phyloP scores from a whole-genome alignment of 2,329 filamentous ascomycete genomes.

The Penicillium digitatum region DNA sequence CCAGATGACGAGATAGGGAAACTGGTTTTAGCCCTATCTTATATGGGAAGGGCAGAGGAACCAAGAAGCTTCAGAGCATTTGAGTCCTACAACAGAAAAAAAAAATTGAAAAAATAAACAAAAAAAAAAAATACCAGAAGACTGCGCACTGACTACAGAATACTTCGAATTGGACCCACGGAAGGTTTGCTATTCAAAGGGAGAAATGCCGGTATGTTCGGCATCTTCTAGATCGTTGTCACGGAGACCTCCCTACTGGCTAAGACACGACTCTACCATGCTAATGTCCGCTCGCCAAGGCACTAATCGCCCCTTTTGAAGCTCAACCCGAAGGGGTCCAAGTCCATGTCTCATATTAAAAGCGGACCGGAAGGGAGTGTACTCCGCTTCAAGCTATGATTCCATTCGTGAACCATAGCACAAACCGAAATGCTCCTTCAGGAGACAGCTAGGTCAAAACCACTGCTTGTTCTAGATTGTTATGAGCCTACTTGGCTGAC shows the following conservation, averaged over 20 bases:
- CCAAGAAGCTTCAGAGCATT: background rate
- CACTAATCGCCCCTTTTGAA: background rate
- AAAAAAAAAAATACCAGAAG: background rate
- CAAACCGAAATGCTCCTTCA: background rate
- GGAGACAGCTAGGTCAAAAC: background rate
- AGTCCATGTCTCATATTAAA: background rate
- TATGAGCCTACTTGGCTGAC: background rate
- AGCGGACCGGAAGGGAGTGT: background rate
- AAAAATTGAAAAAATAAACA: background rate
- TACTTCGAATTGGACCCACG: background rate
- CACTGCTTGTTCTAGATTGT: background rate
- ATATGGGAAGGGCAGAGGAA: background rate
- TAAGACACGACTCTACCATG: background rate
- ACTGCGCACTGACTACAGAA: background rate
- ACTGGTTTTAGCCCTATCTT: background rate
- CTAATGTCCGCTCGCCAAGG: background rate
- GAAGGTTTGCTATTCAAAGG: background rate
- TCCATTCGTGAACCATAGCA: background rate
- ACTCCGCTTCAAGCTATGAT: background rate
- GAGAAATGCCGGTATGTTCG: background rate
- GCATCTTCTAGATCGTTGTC: background rate
- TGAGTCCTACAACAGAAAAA: background rate
- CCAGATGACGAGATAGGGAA: background rate
- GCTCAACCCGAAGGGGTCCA: background rate
- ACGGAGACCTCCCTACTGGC: background rate